Evolutionary conservation across 352 stramenopile species (phyloP), one percentile per base, ranked within the genome.

Genomic region (Globisporangium parvum): DNA sequence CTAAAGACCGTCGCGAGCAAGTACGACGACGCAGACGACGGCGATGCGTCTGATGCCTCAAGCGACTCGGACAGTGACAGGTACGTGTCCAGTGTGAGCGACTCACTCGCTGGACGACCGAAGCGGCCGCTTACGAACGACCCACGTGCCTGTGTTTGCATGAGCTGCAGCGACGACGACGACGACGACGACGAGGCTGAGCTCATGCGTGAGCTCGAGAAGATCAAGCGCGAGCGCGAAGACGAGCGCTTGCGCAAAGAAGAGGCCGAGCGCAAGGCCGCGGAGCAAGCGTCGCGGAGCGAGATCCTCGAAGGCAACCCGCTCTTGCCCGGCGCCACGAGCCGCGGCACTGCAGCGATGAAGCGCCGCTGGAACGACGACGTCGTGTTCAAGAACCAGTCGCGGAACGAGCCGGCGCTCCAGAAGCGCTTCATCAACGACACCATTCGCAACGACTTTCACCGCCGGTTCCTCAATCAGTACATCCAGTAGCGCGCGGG

Each of bases 361-460:
- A 98, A 98, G 69, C 80, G 96, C 40, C 91, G 91, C 53, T 99
- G 97, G 97, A 99, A 99, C 79, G 97, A 99, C 65, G 97, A 99
- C 75, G 96, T 99, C 18, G 96, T 99, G 26, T 99, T 99, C 85
- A 97, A 98, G 61, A 99, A 99, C 77, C 91, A 97, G 71, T 97
- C 96, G 21, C 88, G 93, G 60, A 91, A 91, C 57, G 96, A 99
- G 66, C 91, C 91, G 6, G 82, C 98, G 66, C 72, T 96, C 40
- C 95, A 92, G 70, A 99, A 99, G 68, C 85, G 96, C 55, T 99
- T 99, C 72, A 98, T 99, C 69, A 99, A 99, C 73, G 97, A 99
- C 76, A 99, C 97, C 9, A 97, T 99, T 58, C 87, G 97, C 54
- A 99, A 98, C 79, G 97, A 99, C 67, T 99, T 99, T 69, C 97